phyloP scores from a whole-genome alignment of 1,284 basidiomycete genomes.

The Cerrena zonata region DNA sequence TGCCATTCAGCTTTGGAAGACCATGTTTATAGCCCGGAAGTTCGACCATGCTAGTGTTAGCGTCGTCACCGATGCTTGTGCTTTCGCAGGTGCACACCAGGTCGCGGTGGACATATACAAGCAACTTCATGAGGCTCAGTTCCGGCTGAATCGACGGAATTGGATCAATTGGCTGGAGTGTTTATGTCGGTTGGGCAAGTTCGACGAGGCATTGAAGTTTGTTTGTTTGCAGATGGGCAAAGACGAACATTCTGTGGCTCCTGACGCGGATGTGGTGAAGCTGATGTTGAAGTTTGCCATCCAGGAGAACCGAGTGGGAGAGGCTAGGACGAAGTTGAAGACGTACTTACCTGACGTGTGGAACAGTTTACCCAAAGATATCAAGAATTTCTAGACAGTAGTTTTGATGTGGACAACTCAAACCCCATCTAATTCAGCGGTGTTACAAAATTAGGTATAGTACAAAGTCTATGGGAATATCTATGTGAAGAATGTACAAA shows the following conservation, averaged over 20 bases:
- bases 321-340: constrained; percentile 44
- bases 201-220: constrained; percentile 66
- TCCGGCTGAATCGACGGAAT: constrained; percentile 53
- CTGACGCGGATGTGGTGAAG: constrained; percentile 43
- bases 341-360: constrained; percentile 54
- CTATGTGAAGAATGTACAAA: not conserved
- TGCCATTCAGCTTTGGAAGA: constrained; percentile 78
- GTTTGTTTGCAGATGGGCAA: constrained; percentile 64
- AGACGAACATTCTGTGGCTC: constrained; percentile 33
- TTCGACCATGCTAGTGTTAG: constrained; percentile 67
- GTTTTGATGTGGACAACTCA: not conserved
- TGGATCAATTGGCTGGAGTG: constrained; percentile 86
- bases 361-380: constrained; percentile 27
- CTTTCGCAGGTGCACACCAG: constrained; percentile 47
- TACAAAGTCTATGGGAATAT: not conserved
- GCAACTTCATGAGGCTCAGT: constrained; percentile 46
- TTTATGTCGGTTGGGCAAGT: constrained; percentile 63
- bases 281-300: constrained; percentile 53
- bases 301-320: constrained; percentile 35
- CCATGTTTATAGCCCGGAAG: constrained; percentile 53
- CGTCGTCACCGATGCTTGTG: constrained; percentile 82
- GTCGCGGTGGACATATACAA: constrained; percentile 50
- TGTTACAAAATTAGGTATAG: not conserved
- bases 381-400: not conserved
- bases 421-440: not conserved